Base-by-base conservation (phyloP, 2,329 filamentous ascomycete species). In the Talaromyces verruculosus region DNA sequence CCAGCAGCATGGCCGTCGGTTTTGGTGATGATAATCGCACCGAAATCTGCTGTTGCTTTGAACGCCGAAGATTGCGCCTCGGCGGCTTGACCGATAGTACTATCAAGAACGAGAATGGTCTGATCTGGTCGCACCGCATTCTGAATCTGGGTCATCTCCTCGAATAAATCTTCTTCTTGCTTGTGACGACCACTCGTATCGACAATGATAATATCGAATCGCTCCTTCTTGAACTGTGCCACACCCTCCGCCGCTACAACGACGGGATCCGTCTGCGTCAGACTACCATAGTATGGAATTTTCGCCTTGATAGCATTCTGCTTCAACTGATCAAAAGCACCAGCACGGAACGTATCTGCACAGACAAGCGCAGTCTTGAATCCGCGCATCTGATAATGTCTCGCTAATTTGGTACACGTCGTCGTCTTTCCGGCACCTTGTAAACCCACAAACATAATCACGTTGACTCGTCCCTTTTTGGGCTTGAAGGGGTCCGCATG, bases 231-330 rank as follows among this genome's bases (percentile, higher is more conserved):
- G 84, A 99, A 99, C 80, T 98, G 96, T 57, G 97, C 93, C 37
- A 99, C 95, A 81, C 95, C 95, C 71, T 97, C 93, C n/a, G 88
- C 87, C 0, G 95, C 94, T 19, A 99, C 95, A 5, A 93, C 89
- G 0, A 94, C 93, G 0, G 95, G 95, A 75, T 99, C 95, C 7
- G 93, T 97, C 81, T 99, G 93, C 2, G 94, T 99, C 69, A 99
- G 84, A 65, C 92, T 96, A 73, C 95, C 95, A 77, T 96, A 99
- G 85, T 99, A 99, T 10, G 95, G 95, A 62, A 99, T 98, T 83
- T 98, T 98, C 61, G 95, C 95, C 79, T 98, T 99, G 39, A 93
- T 98, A 1, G 95, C 95, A 77, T 99, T 99, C 81, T 99, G 95
- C 82, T 98, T 98, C 78, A 99, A 80, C 82, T 99, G 95, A 76